phyloP scores from a whole-genome alignment of 192 early-diverging fungal genomes.

The Podila minutissima region DNA sequence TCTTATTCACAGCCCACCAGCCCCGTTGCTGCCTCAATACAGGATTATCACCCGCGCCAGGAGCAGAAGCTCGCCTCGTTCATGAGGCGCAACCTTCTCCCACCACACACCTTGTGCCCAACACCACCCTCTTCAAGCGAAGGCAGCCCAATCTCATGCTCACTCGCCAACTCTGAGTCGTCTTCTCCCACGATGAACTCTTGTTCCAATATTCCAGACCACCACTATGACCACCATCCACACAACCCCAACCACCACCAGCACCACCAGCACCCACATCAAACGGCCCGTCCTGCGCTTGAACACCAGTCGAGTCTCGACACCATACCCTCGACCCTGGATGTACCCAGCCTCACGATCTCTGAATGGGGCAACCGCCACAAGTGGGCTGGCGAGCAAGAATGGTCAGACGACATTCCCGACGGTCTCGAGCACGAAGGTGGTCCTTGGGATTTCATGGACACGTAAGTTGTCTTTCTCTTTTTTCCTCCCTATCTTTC shows the following conservation, averaged over 20 bases:
- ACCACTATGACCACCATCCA: conserved; percentile 8
- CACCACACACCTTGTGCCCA: conserved; percentile 33
- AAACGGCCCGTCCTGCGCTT: conserved; percentile 2
- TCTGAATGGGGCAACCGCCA: conserved; percentile 44
- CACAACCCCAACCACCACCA: conserved; percentile 6
- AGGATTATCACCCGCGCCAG: conserved; percentile 42
- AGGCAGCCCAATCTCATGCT: background rate
- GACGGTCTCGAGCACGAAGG: conserved; percentile 49
- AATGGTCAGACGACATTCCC: conserved; percentile 44
- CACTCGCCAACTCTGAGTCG: conserved; percentile 6
- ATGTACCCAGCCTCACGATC: conserved; percentile 28
- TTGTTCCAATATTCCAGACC: conserved; percentile 10
- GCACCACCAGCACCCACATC: conserved; percentile 5
- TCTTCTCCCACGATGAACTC: conserved; percentile 22
- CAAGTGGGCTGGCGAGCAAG: conserved; percentile 39
- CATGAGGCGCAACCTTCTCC: conserved; percentile 48
- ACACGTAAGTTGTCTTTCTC: conserved; percentile 25
- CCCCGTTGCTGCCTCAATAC: conserved; percentile 45
- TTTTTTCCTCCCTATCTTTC: background rate
- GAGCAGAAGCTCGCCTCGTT: conserved; percentile 49
- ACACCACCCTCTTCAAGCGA: background rate
- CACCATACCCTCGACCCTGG: conserved; percentile 37
- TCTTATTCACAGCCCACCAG: conserved; percentile 37
- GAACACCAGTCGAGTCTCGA: conserved; percentile 28
- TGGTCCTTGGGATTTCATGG: conserved; percentile 44